Evolutionary conservation across 1,284 basidiomycete genomes (phyloP).

Genomic region (Waitea zeae): DNA sequence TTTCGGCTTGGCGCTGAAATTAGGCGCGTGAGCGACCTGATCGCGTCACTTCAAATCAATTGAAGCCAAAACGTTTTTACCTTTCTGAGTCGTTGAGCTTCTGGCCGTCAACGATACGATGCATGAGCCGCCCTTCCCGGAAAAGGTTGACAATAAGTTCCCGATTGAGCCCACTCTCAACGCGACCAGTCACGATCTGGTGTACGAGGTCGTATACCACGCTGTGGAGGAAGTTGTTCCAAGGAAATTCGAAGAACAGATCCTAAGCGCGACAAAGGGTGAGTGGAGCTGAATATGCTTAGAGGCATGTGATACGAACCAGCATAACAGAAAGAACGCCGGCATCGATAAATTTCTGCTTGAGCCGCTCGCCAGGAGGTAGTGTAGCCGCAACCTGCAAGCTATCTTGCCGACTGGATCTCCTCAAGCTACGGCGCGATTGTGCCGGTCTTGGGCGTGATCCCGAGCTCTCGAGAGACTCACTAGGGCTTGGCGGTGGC

Average conservation of each 20-base stretch:
- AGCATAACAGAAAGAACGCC: constrained; percentile 60
- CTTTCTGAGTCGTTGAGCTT: constrained; percentile 56
- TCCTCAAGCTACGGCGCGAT: constrained; percentile 34
- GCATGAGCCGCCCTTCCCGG: constrained; percentile 60
- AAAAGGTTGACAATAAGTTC: constrained; percentile 73
- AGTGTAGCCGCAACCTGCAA: constrained; percentile 11
- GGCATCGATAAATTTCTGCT: constrained; percentile 56
- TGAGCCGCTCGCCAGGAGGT: constrained; percentile 62
- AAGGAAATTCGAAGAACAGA: constrained; percentile 89
- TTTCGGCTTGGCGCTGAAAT: constrained; percentile 38
- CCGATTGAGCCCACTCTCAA: constrained; percentile 63
- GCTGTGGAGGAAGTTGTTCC: constrained; percentile 98
- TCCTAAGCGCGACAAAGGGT: too few species aligned
- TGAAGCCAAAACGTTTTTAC: constrained; percentile 25
- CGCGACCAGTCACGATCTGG: constrained; percentile 81
- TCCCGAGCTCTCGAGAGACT: not conserved
- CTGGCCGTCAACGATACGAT: constrained; percentile 75
- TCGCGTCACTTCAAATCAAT: not conserved
- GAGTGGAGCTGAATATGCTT: too few species aligned
- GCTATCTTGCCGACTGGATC: constrained; percentile 19
- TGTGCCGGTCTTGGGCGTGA: constrained; percentile 11
- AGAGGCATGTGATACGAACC: constrained; percentile 38
- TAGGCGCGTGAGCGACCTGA: constrained; percentile 4
- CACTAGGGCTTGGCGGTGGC: too few species aligned
- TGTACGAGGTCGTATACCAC: constrained; percentile 95